Evolutionary conservation across 257 asterid species (phyloP), one percentile per base, ranked within the genome.

Genomic region (Haberlea rhodopensis): DNA sequence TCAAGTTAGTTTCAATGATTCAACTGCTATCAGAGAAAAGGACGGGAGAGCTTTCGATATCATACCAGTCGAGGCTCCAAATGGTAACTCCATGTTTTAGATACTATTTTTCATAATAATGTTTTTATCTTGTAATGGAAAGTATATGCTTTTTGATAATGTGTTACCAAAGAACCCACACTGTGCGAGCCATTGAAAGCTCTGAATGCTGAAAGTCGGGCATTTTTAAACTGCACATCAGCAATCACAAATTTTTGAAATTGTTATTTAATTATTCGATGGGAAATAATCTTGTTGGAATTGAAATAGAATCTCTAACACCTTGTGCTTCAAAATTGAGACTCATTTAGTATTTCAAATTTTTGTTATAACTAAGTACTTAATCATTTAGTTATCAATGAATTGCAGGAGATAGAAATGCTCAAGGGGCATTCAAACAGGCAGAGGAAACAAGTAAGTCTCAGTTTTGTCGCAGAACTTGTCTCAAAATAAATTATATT

Each of bases 81-180:
- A 73, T 62, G 92, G 92, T 83, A 62, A 72, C 56, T 63, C 66
- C 53, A 63, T 57, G 58, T 57, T 29, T 60, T 20, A 26, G n/a
- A 11, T 37, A 37, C 16, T 37, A 10, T 37, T 2, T 37, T 11
- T 37, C 46, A 37, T 11, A 11, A 37, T 37, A 37, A 37, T 11
- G n/a, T 37, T 34, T 31, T 37, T 37, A 10, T 11, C 46, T 37
- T 37, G 16, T 37, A 37, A 5, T 11, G n/a, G 46, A 37, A 37
- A 37, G n/a, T 37, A 10, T 37, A 37, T 11, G 46, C n/a, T 11
- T 37, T 11, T 37, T 37, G 46, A 37, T 11, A 37, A 10, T 37
- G n/a, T 37, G n/a, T 34, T 10, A 37, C 46, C 13, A 9, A 32
- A 32, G 40, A 8, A 32, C 1, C 40, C 11, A 37, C 16, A 37